Evolutionary conservation across 345 rosid species (phyloP).

Genomic region (Nasturtium officinale): DNA sequence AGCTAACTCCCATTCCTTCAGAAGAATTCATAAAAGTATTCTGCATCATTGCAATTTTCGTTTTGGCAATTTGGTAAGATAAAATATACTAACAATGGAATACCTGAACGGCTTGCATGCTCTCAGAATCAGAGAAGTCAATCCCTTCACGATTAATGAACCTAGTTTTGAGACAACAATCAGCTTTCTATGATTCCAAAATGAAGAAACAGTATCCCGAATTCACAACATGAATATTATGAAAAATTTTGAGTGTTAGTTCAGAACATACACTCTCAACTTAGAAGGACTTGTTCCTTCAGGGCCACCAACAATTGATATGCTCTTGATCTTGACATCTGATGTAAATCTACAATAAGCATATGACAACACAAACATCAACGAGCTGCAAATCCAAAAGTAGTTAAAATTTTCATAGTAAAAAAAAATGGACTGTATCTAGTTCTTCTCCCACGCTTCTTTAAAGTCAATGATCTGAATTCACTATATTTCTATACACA

Average conservation of each 20-base stretch:
- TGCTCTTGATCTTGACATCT: constrained; percentile 95
- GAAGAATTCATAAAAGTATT: constrained; percentile 14
- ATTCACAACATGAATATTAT: background rate
- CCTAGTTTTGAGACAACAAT: constrained; percentile 47
- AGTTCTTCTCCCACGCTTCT: background rate
- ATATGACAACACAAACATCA: constrained; percentile 7
- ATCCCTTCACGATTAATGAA: constrained; percentile 87
- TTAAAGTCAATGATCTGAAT: background rate
- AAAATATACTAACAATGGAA: constrained; percentile 27
- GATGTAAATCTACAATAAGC: constrained; percentile 71
- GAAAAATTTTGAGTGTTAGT: background rate
- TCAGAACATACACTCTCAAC: constrained; percentile 84
- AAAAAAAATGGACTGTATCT: background rate
- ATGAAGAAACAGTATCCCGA: background rate
- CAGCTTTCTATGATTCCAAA: background rate
- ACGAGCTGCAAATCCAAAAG: constrained; percentile 14
- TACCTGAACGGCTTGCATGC: constrained; percentile 95
- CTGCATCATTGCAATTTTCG: background rate
- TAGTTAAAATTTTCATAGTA: background rate
- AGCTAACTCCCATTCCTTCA: constrained; percentile 90
- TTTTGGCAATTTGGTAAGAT: background rate
- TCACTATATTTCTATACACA: background rate
- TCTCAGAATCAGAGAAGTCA: constrained; percentile 94
- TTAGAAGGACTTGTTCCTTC: constrained; percentile 94
- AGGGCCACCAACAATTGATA: constrained; percentile 85